Percentiles rank a stretch among this genome's conserved stretches.
These are phyloP conservation scores for Pseudomicrostroma phylloplanum DNA, from an alignment of 1,284 basidiomycete genomes.

Conservation along the genomic window DNA sequence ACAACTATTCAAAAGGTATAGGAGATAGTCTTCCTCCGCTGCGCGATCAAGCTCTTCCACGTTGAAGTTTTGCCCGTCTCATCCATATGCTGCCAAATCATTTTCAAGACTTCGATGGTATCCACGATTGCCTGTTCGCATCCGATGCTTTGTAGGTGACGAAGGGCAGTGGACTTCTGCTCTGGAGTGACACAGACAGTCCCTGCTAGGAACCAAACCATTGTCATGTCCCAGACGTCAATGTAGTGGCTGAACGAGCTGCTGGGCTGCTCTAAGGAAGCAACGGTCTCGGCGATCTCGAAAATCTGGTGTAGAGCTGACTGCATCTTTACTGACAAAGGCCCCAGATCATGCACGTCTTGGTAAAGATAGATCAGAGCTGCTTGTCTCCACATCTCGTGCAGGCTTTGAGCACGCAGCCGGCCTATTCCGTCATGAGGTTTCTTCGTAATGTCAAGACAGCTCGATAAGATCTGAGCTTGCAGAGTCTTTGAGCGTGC, in stretches of 20 bases:
- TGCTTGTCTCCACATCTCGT: conserved; percentile 33
- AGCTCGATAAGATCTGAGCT: too few species aligned
- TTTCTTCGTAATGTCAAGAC: not conserved
- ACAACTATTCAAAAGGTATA: conserved; percentile 7
- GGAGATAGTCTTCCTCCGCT: not conserved
- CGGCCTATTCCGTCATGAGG: conserved; percentile 11
- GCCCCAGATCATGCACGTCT: conserved; percentile 26
- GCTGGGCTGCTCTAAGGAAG: conserved; percentile 12
- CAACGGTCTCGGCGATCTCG: conserved; percentile 8
- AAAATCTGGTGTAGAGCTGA: conserved; percentile 30
- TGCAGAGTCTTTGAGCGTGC: too few species aligned
- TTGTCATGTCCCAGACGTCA: conserved; percentile 34
- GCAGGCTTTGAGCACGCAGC: conserved; percentile 24
- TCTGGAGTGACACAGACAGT: conserved; percentile 23
- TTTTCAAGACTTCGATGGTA: conserved; percentile 25
- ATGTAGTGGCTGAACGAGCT: conserved; percentile 10
- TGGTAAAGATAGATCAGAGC: conserved; percentile 26
- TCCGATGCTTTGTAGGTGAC: conserved; percentile 26
- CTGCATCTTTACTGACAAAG: conserved; percentile 24
- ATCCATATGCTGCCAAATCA: conserved; percentile 27
- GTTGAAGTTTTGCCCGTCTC: conserved; percentile 24
- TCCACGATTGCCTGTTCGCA: conserved; percentile 27
- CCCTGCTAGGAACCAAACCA: conserved; percentile 31
- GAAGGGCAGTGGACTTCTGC: conserved; percentile 23
- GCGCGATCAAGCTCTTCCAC: conserved; percentile 26